Evolutionary conservation across 768 basidiomycete species (phyloP).

Genomic region (Rhizopogon sp.): DNA sequence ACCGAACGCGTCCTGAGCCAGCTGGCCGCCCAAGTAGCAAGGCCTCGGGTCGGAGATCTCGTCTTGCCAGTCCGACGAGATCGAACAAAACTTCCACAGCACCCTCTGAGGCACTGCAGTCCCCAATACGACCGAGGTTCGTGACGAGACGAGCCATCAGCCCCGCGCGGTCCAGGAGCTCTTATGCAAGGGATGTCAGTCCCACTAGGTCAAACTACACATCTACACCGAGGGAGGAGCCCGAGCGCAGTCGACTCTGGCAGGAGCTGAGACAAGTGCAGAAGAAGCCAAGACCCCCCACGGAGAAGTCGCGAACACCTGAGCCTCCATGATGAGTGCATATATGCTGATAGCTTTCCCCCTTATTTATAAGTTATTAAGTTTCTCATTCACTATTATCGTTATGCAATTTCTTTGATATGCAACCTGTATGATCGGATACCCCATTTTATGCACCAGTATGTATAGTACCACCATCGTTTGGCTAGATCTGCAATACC

Average conservation of each 20-base stretch:
- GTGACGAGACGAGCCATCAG: constrained; percentile 34
- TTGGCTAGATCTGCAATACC: constrained; percentile 1
- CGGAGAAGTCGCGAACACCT: constrained; percentile 35
- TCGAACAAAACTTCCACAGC: constrained; percentile 18
- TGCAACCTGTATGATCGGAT: neutral
- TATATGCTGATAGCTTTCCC: neutral
- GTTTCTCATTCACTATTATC: neutral
- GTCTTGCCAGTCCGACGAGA: constrained; percentile 28
- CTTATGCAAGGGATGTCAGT: constrained; percentile 22
- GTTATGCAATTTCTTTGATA: constrained; percentile 3
- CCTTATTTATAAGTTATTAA: neutral
- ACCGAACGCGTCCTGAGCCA: constrained; percentile 22
- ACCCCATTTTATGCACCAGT: neutral
- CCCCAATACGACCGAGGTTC: constrained; percentile 30
- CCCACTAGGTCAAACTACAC: constrained; percentile 22
- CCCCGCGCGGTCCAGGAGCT: constrained; percentile 29
- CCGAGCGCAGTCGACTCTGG: constrained; percentile 45
- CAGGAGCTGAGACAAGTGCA: constrained; percentile 49
- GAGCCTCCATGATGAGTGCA: constrained; percentile 25
- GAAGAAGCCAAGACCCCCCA: constrained; percentile 40
- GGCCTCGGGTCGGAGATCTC: constrained; percentile 17
- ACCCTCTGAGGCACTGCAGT: constrained; percentile 17
- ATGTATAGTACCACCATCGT: neutral
- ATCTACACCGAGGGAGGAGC: constrained; percentile 28
- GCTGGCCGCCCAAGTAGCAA: constrained; percentile 21